A percentile compares a stretch with the other conserved stretches of the same genome.
phyloP scores from a whole-genome alignment of 1,284 basidiomycete species.

The Microbotryum violaceum region DNA sequence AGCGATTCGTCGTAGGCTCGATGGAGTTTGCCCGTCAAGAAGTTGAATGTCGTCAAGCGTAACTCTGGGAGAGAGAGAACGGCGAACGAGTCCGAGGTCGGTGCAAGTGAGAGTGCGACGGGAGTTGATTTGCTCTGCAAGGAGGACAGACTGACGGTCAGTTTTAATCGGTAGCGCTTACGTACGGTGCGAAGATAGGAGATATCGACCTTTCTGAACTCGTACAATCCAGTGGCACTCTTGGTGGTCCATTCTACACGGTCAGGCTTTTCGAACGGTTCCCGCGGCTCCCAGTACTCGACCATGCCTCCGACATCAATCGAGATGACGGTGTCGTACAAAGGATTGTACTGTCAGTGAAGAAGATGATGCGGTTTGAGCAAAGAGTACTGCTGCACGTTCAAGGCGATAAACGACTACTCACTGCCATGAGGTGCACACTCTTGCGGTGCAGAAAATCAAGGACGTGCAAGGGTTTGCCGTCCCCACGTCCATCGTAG shows the following conservation, averaged over 20 bases:
- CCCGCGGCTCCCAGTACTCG: slow-evolving; percentile 87
- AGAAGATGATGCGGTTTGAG: slow-evolving; percentile 5
- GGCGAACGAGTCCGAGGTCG: slow-evolving; percentile 76
- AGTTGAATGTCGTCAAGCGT: slow-evolving; percentile 86
- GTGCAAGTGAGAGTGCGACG: slow-evolving; percentile 82
- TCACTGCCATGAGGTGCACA: slow-evolving; percentile 80
- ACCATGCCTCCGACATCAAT: slow-evolving; percentile 91
- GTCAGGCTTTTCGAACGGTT: slow-evolving; percentile 76
- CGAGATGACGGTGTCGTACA: slow-evolving; percentile 83
- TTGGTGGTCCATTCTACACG: slow-evolving; percentile 85
- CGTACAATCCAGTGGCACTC: slow-evolving; percentile 85
- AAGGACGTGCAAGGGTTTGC: slow-evolving; percentile 63
- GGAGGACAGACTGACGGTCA: neutral
- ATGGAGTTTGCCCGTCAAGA: slow-evolving; percentile 79
- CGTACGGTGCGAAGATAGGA: neutral
- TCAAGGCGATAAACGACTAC: slow-evolving; percentile 45
- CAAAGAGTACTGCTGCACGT: slow-evolving; percentile 50
- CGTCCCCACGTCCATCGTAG: slow-evolving; percentile 85
- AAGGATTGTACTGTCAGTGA: slow-evolving; percentile 67
- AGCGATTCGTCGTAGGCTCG: slow-evolving; percentile 94
- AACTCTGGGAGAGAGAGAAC: slow-evolving; percentile 87
- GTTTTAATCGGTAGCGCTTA: neutral
- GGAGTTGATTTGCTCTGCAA: slow-evolving; percentile 77
- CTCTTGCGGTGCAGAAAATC: slow-evolving; percentile 66
- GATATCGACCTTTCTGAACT: slow-evolving; percentile 82